phyloP scores from a whole-genome alignment of 768 basidiomycete species.

The Hypholoma fasciculare region DNA sequence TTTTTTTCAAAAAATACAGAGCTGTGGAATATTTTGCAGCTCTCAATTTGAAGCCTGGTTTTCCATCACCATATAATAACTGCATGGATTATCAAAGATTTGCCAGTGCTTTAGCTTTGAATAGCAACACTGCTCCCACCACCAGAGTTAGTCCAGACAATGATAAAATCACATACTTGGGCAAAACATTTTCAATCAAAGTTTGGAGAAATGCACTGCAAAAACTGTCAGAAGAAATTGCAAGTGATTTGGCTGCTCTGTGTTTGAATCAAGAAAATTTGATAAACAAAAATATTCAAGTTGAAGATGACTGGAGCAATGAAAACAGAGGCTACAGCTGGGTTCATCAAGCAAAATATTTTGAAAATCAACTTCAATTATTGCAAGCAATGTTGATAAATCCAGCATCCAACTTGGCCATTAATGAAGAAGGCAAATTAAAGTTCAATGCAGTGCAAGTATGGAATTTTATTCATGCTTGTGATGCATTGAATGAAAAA shows the following conservation, averaged over 20 bases:
- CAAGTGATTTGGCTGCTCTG: neutral
- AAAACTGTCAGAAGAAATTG: neutral
- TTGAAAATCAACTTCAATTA: neutral
- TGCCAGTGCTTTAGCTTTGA: neutral
- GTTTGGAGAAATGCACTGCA: neutral
- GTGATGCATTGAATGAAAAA: conserved; percentile 19
- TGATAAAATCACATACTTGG: neutral
- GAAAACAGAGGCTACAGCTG: neutral
- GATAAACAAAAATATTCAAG: neutral
- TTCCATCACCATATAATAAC: neutral
- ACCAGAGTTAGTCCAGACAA: neutral
- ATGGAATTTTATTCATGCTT: neutral
- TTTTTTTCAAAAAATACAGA: neutral
- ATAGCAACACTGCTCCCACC: neutral
- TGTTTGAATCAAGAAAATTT: neutral
- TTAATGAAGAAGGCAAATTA: neutral
- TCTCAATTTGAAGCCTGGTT: neutral
- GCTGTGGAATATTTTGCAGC: neutral
- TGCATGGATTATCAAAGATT: neutral
- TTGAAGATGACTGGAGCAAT: neutral
- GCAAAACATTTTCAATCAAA: neutral
- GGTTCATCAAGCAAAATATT: neutral
- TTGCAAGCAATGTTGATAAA: neutral
- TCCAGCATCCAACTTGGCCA: neutral
- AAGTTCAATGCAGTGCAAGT: neutral